phyloP scores from a whole-genome alignment of 208 protist species.

The Leishmania gerbilli region DNA sequence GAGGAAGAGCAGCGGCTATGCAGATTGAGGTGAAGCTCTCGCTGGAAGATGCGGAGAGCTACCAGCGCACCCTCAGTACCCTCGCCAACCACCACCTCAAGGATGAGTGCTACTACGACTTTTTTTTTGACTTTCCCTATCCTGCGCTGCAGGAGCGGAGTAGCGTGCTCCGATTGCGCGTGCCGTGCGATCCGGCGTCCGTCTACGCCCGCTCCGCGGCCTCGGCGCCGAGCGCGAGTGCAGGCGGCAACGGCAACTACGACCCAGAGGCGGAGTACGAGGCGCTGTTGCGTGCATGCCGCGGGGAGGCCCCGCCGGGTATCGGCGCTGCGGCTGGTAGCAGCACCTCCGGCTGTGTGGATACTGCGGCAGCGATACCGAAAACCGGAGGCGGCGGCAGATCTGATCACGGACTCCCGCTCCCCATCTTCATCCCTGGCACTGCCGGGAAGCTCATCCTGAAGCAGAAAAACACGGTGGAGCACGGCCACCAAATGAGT shows the following conservation, averaged over 20 bases:
- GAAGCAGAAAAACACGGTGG: slow-evolving; percentile 70
- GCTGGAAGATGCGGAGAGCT: slow-evolving; percentile 43
- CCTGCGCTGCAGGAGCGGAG: slow-evolving; percentile 33
- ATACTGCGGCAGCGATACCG: not conserved
- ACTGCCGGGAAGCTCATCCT: slow-evolving; percentile 49
- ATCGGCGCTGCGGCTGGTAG: not conserved
- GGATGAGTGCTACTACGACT: slow-evolving; percentile 64
- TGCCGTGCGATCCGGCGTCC: slow-evolving; percentile 31
- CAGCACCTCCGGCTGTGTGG: not conserved
- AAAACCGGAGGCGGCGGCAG: not conserved
- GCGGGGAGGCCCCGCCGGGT: not conserved
- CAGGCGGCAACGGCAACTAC: slow-evolving; percentile 4
- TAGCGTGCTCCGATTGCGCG: slow-evolving; percentile 67
- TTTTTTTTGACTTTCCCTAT: slow-evolving; percentile 75
- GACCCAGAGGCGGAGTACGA: slow-evolving; percentile 34
- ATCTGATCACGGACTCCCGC: slow-evolving; percentile 8
- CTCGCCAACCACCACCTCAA: slow-evolving; percentile 32
- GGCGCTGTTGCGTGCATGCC: slow-evolving; percentile 26
- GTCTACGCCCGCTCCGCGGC: not conserved
- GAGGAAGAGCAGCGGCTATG: slow-evolving; percentile 35
- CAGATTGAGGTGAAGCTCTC: slow-evolving; percentile 71
- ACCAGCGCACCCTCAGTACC: slow-evolving; percentile 30
- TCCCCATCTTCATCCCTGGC: slow-evolving; percentile 19
- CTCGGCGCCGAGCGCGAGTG: not conserved
- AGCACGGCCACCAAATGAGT: slow-evolving; percentile 69